phyloP scores from a whole-genome alignment of 352 stramenopile species.

The Hyaloperonospora arabidopsidis region DNA sequence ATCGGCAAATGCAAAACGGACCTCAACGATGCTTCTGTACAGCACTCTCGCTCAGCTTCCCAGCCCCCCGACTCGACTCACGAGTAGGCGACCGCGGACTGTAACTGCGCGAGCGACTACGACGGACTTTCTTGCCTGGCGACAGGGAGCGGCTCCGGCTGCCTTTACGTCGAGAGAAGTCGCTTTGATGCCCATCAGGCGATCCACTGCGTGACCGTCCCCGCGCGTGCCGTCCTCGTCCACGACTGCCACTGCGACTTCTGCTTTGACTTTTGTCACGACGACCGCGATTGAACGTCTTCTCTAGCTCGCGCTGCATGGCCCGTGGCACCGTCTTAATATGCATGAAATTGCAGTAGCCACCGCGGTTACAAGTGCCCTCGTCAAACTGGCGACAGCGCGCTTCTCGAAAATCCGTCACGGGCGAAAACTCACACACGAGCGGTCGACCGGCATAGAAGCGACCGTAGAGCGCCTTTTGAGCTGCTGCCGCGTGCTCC shows the following conservation, averaged over 20 bases:
- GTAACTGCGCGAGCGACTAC: conserved; percentile 50
- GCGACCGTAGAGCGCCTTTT: conserved; percentile 93
- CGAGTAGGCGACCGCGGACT: conserved; percentile 24
- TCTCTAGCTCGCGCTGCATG: conserved; percentile 82
- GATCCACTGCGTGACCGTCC: conserved; percentile 42
- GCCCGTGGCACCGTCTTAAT: conserved; percentile 86
- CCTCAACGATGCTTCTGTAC: conserved; percentile 28
- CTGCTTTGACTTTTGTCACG: conserved; percentile 38
- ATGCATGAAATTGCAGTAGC: conserved; percentile 99
- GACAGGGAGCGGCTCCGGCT: conserved; percentile 43
- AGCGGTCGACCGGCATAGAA: conserved; percentile 96
- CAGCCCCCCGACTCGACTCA: conserved; percentile 9
- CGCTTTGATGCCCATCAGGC: conserved; percentile 36
- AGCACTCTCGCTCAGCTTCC: conserved; percentile 8
- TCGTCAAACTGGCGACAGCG: conserved; percentile 98
- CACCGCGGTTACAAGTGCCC: conserved; percentile 92
- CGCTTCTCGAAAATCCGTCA: conserved; percentile 97
- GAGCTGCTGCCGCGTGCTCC: conserved; percentile 93
- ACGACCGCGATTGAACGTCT: conserved; percentile 68
- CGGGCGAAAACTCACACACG: conserved; percentile 96
- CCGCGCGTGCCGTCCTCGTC: conserved; percentile 20
- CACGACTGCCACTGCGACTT: conserved; percentile 38
- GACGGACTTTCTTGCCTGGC: conserved; percentile 32
- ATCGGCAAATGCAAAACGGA: conserved; percentile 7
- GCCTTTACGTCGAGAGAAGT: conserved; percentile 32